Evolutionary conservation across 768 basidiomycete genomes (phyloP).

Genomic region (Podaxis sp.): DNA sequence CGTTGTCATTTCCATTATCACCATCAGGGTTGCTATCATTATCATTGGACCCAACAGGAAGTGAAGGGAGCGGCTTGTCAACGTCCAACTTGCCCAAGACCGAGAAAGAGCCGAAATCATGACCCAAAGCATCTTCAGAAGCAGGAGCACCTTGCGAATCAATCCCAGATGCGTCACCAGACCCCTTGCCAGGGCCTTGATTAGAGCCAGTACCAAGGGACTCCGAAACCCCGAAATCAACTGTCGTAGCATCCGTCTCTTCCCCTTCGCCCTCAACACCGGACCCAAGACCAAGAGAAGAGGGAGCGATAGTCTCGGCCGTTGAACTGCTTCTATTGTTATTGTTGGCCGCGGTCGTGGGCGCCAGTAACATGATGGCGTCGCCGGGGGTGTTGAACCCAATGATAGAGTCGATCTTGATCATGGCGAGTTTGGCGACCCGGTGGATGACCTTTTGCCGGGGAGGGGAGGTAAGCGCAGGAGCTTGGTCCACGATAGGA

Average conservation of each 20-base stretch:
- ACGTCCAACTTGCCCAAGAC: not conserved
- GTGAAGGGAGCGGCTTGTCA: not conserved
- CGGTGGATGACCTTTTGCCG: not conserved
- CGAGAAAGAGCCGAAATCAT: not conserved
- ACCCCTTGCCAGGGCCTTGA: not conserved
- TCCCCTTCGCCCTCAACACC: not conserved
- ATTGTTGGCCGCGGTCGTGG: not conserved
- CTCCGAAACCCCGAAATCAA: not conserved
- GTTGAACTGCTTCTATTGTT: not conserved
- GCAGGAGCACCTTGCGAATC: not conserved
- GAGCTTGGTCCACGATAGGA: not conserved
- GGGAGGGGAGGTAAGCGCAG: not conserved
- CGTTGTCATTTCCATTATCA: too few relatives aligned
- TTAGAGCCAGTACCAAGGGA: not conserved
- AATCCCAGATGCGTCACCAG: not conserved
- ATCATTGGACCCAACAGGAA: too few relatives aligned
- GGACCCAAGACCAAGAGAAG: not conserved
- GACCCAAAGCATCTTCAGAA: not conserved
- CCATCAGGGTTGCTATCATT: too few relatives aligned
- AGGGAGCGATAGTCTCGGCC: not conserved
- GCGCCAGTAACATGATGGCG: not conserved
- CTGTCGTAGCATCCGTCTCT: not conserved
- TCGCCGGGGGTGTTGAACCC: not conserved
- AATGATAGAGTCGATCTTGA: not conserved
- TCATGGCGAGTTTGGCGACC: not conserved